Conservation (phyloP, 345 rosid genomes). For the Trapa bicornis region DNA sequence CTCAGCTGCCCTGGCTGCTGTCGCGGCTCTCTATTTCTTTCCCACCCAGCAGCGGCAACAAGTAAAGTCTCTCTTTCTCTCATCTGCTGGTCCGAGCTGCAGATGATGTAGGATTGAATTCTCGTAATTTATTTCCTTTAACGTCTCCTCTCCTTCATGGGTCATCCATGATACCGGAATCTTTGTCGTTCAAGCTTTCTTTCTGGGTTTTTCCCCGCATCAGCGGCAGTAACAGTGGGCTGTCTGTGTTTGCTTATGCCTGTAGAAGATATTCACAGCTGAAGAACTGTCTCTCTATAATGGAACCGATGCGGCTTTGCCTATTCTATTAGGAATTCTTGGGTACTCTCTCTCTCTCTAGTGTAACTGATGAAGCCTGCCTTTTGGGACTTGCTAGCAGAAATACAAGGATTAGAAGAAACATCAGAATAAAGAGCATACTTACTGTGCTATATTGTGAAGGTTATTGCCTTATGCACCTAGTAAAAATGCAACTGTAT, state of each 20-base stretch:
- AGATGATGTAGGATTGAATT: not conserved
- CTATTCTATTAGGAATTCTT: conserved; percentile 71
- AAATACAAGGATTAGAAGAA: not conserved
- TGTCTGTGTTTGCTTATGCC: not conserved
- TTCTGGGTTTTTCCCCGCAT: not conserved
- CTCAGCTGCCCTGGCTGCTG: not conserved
- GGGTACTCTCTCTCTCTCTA: conserved; percentile 34
- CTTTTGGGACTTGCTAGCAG: not conserved
- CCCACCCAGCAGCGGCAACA: not conserved
- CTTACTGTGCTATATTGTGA: not conserved
- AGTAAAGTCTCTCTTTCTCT: not conserved
- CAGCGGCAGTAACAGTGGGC: not conserved
- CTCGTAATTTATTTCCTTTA: not conserved
- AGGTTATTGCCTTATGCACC: not conserved
- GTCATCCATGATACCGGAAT: not conserved
- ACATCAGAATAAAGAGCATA: not conserved
- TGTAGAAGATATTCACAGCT: conserved; percentile 49
- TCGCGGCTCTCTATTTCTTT: not conserved
- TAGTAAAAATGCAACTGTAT: not conserved
- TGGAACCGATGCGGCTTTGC: conserved; percentile 61
- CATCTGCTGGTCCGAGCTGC: not conserved
- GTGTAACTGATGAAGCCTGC: no score
- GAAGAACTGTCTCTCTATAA: conserved; percentile 67
- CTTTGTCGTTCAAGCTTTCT: not conserved
- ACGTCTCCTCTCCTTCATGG: not conserved